Percentiles rank a stretch among this genome's conserved stretches.
These are phyloP conservation scores for Pseudogymnoascus sp. DNA, from an alignment of 2,329 filamentous ascomycete species.

Conservation along the genomic window DNA sequence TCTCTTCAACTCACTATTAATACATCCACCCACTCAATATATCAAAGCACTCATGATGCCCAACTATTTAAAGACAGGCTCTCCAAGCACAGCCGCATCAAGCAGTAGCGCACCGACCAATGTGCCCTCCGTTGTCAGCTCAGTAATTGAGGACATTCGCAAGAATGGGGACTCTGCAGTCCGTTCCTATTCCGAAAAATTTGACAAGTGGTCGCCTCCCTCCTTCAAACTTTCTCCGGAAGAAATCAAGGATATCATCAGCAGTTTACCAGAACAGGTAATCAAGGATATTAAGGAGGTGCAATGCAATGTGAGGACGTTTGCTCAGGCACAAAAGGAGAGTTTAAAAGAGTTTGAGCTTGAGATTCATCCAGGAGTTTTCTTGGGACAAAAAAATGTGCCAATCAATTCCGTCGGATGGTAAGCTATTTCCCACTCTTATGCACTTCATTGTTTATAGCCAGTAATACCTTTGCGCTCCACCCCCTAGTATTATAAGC, in stretches of 20 bases:
- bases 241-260: conserved; percentile 40
- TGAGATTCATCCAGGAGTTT: conserved; percentile 43
- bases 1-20: background rate
- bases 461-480: background rate
- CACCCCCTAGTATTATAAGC: background rate
- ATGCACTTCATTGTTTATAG: background rate
- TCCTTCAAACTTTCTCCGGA: conserved; percentile 41
- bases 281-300: conserved; percentile 47
- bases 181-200: conserved; percentile 43
- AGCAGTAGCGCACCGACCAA: conserved; percentile 8
- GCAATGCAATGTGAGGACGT: conserved; percentile 42
- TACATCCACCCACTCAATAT: background rate
- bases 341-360: conserved; percentile 44
- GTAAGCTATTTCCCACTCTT: conserved; percentile 28
- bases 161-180: conserved; percentile 42
- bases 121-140: conserved; percentile 37
- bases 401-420: conserved; percentile 41
- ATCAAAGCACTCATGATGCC: background rate
- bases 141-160: conserved; percentile 42
- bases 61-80: background rate
- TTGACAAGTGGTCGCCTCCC: conserved; percentile 45
- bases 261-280: conserved; percentile 38
- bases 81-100: background rate
- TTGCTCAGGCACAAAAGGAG: conserved; percentile 41
- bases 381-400: conserved; percentile 44